Conservation (phyloP, 2,329 filamentous ascomycete species). For the Fusarium beomiforme region DNA sequence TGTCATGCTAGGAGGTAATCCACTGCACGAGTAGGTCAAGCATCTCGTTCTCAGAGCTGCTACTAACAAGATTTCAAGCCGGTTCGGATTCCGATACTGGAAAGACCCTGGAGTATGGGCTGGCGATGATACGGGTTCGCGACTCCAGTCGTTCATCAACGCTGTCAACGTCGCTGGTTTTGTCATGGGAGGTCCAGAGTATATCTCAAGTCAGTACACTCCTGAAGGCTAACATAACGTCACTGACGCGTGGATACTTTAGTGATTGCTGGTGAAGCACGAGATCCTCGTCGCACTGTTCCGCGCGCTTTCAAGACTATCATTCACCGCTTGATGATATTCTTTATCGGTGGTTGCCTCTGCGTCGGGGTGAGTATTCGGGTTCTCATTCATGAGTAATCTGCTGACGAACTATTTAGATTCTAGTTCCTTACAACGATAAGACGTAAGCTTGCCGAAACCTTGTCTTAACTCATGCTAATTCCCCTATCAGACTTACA, state of each 20-base stretch:
- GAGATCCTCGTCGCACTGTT: neutral
- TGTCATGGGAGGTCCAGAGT: slow-evolving; percentile 66
- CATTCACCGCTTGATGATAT: neutral
- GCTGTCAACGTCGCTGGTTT: slow-evolving; percentile 46
- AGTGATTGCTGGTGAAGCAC: neutral
- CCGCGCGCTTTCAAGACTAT: neutral
- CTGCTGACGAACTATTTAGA: neutral
- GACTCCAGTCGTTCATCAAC: neutral
- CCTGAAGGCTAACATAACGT: no score
- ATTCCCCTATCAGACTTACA: neutral
- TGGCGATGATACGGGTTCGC: neutral
- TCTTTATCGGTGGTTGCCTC: neutral
- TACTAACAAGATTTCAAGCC: slow-evolving; percentile 50
- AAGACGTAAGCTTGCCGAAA: neutral
- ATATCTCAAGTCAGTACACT: slow-evolving; percentile 66
- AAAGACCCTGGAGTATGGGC: slow-evolving; percentile 43
- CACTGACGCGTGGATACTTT: neutral
- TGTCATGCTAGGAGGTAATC: slow-evolving; percentile 80
- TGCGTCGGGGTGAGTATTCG: neutral
- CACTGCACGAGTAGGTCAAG: slow-evolving; percentile 44
- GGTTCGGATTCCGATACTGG: slow-evolving; percentile 76
- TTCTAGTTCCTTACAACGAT: neutral
- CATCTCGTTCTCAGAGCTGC: no score
- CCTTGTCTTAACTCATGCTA: neutral
- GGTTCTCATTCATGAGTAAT: no score